phyloP scores from a whole-genome alignment of 257 asterid genomes.

The Prunella vulgaris region DNA sequence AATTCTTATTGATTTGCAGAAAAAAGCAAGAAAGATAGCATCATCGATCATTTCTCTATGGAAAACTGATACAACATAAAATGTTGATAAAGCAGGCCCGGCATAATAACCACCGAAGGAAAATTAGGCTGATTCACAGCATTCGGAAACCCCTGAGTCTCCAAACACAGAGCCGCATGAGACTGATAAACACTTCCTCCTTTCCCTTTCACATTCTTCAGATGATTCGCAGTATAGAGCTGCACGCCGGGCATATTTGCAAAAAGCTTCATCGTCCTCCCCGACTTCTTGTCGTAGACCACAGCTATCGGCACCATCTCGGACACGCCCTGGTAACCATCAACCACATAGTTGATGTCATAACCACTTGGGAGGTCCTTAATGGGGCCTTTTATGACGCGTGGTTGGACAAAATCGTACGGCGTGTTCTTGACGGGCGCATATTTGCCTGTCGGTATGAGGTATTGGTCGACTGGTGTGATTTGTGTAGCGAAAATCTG shows the following conservation, averaged over 20 bases:
- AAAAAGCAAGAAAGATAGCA: too few relatives aligned
- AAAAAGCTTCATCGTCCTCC: slow-evolving; percentile 55
- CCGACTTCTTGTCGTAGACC: slow-evolving; percentile 44
- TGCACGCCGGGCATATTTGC: slow-evolving; percentile 64
- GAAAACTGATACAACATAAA: slow-evolving; percentile 45
- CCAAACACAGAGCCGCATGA: slow-evolving; percentile 70
- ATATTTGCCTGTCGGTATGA: slow-evolving; percentile 63
- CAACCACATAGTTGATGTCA: slow-evolving; percentile 70
- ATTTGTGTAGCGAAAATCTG: slow-evolving; percentile 57
- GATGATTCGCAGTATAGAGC: slow-evolving; percentile 52
- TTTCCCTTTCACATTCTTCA: slow-evolving; percentile 49
- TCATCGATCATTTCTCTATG: slow-evolving; percentile 21
- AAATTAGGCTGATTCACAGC: slow-evolving; percentile 73
- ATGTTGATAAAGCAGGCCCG: slow-evolving; percentile 47
- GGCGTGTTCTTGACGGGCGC: slow-evolving; percentile 48
- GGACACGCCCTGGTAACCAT: slow-evolving; percentile 27
- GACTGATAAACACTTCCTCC: slow-evolving; percentile 44
- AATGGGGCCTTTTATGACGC: slow-evolving; percentile 42
- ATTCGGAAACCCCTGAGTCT: slow-evolving; percentile 90
- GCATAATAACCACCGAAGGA: slow-evolving; percentile 60
- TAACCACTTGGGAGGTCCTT: slow-evolving; percentile 40
- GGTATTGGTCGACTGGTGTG: slow-evolving; percentile 45
- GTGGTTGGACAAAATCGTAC: slow-evolving; percentile 53
- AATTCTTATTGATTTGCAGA: too few relatives aligned
- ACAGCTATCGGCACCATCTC: slow-evolving; percentile 48